Evolutionary conservation across 345 rosid species (phyloP), one percentile per base, ranked within the genome.

Genomic region (Melaleuca alternifolia): DNA sequence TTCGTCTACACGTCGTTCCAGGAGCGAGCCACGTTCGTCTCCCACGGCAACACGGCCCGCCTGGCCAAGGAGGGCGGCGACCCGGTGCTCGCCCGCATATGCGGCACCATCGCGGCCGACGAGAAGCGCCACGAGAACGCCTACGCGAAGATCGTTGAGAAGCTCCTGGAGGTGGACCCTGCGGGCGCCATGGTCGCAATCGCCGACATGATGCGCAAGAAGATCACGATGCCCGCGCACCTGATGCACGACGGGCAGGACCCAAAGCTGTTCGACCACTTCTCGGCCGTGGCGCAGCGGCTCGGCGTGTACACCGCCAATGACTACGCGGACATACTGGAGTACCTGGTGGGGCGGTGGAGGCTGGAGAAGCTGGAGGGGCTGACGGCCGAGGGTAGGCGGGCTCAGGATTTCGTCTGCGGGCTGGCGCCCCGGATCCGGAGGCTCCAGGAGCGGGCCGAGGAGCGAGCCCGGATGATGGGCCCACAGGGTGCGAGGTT

Each of bases 1-100:
- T 95, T 92, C 61, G 94, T 94, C 11, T 95, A 95, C 93, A 95
- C 98, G n/a, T 95, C 98, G 13, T 95, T 94, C 91, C 98, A 95
- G 85, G 96, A 95, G 90, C 92, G 96, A 87, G 98, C 98, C 85
- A 94, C 98, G 26, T 94, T 94, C 91, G 88, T 95, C 15, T 95
- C 96, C 33, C 98, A 95, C 85, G 98, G 96, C 56, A 95, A 95
- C 94, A 95, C 95, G 28, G 98, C 98, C 33, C 88, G 94, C 44
- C 76, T 94, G 11, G 95, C 96, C 28, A 94, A 93, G 81, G 87
- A 87, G 20, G 90, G 92, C 4, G 96, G 96, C 24, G 96, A 95
- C 87, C 92, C 90, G 0, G 89, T 91, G 83, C 92, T 95, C 0
- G 95, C 96, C 12, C 91, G 91, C 82, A 94, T 95, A 10, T 95